Percentiles rank a stretch among this genome's conserved stretches.
These are phyloP conservation scores for Comarum palustre DNA, from an alignment of 306 rosid genomes.

Conservation along the genomic window DNA sequence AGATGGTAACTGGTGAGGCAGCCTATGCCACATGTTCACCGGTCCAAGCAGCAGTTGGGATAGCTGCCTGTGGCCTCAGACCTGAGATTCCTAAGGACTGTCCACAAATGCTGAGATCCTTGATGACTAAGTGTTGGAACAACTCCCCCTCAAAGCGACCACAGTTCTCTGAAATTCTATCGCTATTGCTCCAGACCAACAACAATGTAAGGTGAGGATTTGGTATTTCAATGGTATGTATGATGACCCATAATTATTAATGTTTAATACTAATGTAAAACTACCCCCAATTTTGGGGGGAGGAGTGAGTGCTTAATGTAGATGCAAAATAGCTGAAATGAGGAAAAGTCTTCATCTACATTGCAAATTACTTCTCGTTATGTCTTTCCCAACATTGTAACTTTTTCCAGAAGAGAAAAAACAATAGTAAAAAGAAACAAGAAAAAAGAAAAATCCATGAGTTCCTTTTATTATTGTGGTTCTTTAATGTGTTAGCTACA, in stretches of 20 bases:
- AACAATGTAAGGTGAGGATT: conserved; percentile 49
- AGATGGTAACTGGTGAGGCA: conserved; percentile 89
- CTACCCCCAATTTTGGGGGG: conserved; percentile 25
- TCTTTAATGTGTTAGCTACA: conserved; percentile 25
- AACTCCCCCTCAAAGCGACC: conserved; percentile 89
- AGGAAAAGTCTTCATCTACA: conserved; percentile 34
- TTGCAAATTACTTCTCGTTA: conserved; percentile 6
- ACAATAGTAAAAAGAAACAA: conserved; percentile 6
- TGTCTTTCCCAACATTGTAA: conserved; percentile 1
- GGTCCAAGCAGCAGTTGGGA: conserved; percentile 93
- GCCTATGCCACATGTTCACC: conserved; percentile 86
- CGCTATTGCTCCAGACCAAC: conserved; percentile 51
- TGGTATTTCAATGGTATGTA: conserved; percentile 11
- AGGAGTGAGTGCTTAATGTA: conserved; percentile 32
- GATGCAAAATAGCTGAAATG: conserved; percentile 28
- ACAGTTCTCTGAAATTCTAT: conserved; percentile 68
- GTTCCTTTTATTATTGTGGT: background rate
- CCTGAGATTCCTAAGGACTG: conserved; percentile 95
- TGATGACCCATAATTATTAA: conserved; percentile 9
- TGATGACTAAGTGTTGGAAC: conserved; percentile 95
- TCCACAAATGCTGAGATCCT: conserved; percentile 61
- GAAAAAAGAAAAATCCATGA: background rate
- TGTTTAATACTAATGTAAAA: conserved; percentile 30
- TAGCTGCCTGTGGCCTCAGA: conserved; percentile 98
- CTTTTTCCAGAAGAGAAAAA: background rate